These are phyloP conservation scores for Macrotyloma uniflorum DNA, from an alignment of 306 rosid genomes.

Conservation along the genomic window DNA sequence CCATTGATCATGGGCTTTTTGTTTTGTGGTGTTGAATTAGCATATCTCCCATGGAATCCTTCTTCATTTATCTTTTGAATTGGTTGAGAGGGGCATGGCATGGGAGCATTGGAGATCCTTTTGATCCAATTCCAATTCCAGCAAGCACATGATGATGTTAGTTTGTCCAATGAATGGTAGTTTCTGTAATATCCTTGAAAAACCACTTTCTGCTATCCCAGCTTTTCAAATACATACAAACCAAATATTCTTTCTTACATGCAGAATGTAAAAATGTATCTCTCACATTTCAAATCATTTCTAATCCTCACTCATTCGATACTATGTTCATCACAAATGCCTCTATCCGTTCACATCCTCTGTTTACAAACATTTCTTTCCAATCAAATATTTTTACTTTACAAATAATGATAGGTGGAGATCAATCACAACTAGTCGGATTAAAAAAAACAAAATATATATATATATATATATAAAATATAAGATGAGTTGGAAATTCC, in stretches of 20 bases:
- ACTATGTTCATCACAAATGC: conserved; percentile 33
- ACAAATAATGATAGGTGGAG: too few species aligned
- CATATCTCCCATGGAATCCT: conserved; percentile 39
- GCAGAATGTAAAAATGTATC: conserved; percentile 6
- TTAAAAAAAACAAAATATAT: too few species aligned
- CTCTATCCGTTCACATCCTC: conserved; percentile 3
- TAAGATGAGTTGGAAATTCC: too few species aligned
- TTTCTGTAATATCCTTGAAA: not conserved
- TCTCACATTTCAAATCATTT: conserved; percentile 17
- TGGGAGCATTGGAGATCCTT: conserved; percentile 30
- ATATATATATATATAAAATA: too few species aligned
- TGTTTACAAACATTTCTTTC: not conserved
- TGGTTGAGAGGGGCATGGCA: not conserved
- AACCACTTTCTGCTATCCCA: conserved; percentile 28
- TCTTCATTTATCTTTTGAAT: conserved; percentile 24
- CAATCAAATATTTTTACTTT: too few species aligned
- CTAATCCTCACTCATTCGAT: conserved; percentile 31
- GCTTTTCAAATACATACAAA: conserved; percentile 30
- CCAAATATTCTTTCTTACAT: conserved; percentile 22
- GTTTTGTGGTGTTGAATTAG: not conserved
- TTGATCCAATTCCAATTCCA: conserved; percentile 18
- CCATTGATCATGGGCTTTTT: conserved; percentile 36
- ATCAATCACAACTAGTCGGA: too few species aligned
- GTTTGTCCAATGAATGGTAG: conserved; percentile 13
- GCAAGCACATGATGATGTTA: not conserved